Evolutionary conservation across 2,329 filamentous ascomycete genomes (phyloP), one percentile per base, ranked within the genome.

Genomic region (Hypocreales sp.): DNA sequence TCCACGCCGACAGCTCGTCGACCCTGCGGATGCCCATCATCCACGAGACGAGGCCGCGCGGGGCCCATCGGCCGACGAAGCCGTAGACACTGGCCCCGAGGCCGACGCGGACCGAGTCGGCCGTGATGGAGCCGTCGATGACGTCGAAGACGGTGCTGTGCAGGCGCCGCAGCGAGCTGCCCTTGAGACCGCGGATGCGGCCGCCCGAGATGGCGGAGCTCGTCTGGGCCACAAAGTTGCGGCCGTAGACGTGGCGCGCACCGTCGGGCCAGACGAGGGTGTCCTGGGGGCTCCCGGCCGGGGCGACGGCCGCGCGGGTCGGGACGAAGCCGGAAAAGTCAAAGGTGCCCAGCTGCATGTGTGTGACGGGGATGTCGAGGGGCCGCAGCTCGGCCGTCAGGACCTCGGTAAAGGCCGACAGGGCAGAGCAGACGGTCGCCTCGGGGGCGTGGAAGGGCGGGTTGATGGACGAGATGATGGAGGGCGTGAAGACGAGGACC

Each of bases 61-160:
- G 87, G 15, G 79, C 65, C 69, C 78, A 87, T 21, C 70, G 67
- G 5, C 86, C 90, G 7, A 95, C 78, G 17, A 94, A 64, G 21
- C 81, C 79, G 51, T 95, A 95, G 1, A 84, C 63, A 30, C 78
- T 64, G 27, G 83, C 82, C 6, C 90, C 90, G 27, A 84, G 71
- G 1, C 90, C 90, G 11, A 94, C 78, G 31, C 81, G 75, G 37
- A 87, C 69, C 2, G 79, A 68, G 20, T 68, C 60, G 25, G 59
- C 61, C 15, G 64, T 67, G 38, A 67, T 60, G 12, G 62, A 67
- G 23, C 71, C 67, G 36, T 81, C 76, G 29, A 95, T 68, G 19
- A 90, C 81, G 47, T 95, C 87, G 47, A 94, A 92, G 8, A 98
- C 77, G 3, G 80, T 75, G 44, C 83, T 77, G 53, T 95, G 81